These are phyloP conservation scores for Thuidium tamariscinum DNA, from an alignment of 225 moss, liverwort and hornwort genomes.

Conservation along the genomic window DNA sequence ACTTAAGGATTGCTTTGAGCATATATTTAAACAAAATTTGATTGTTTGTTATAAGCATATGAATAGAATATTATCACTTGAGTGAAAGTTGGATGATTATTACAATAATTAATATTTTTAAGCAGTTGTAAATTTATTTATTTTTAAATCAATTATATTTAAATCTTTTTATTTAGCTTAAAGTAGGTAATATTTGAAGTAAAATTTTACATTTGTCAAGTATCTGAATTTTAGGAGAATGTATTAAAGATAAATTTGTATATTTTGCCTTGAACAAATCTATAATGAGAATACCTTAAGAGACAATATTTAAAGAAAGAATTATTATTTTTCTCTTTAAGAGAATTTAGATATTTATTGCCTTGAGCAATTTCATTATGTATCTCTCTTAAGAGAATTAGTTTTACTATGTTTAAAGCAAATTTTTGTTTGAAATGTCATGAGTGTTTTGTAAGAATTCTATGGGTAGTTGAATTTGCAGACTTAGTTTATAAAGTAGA, in stretches of 20 bases:
- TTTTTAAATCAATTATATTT: background rate
- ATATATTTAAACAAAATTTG: rapidly evolving
- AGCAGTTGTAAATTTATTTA: background rate
- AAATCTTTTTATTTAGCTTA: rapidly evolving
- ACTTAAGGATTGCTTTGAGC: background rate
- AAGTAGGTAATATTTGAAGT: background rate
- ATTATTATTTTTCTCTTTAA: background rate
- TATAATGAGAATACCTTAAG: background rate
- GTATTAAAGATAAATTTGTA: background rate
- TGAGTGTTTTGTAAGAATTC: background rate
- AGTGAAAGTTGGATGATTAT: background rate
- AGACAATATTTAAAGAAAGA: background rate
- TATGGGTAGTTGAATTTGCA: background rate
- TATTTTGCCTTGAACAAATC: background rate
- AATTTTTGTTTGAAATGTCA: background rate
- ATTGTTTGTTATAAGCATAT: background rate
- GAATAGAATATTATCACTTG: background rate
- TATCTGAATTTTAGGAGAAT: background rate
- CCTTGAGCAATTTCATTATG: no score
- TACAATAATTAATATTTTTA: background rate
- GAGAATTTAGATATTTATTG: background rate
- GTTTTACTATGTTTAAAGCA: background rate
- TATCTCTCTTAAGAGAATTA: no score
- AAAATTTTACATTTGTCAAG: background rate
- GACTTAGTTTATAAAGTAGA: background rate